These are phyloP conservation scores for Selenicereus undatus DNA, from an alignment of 148 eudicot species.

Conservation along the genomic window DNA sequence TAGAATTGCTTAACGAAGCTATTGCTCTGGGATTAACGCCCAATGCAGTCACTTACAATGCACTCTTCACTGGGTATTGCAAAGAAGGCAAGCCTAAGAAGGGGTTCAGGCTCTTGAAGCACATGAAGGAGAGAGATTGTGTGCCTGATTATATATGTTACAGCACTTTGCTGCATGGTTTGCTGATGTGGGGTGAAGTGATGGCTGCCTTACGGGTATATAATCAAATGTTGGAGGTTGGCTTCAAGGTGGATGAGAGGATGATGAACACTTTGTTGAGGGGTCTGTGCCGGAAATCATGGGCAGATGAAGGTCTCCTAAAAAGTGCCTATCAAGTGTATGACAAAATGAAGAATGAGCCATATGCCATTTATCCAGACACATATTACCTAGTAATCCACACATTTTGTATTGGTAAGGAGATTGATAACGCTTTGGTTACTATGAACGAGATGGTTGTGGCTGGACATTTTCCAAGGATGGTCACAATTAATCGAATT, in stretches of 20 bases:
- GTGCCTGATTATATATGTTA: slow-evolving; percentile 66
- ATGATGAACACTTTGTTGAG: slow-evolving; percentile 70
- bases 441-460: slow-evolving; percentile 44
- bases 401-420: slow-evolving; percentile 54
- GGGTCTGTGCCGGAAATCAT: slow-evolving; percentile 58
- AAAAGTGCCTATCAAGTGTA: slow-evolving; percentile 43
- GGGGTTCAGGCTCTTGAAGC: slow-evolving; percentile 52
- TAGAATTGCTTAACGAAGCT: slow-evolving; percentile 69
- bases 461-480: slow-evolving; percentile 52
- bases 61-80: slow-evolving; percentile 70
- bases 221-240: slow-evolving; percentile 46
- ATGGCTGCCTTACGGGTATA: slow-evolving; percentile 47
- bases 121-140: slow-evolving; percentile 60
- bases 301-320: slow-evolving; percentile 38
- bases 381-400: slow-evolving; percentile 54
- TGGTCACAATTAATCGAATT: slow-evolving; percentile 44
- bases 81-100: slow-evolving; percentile 82
- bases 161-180: slow-evolving; percentile 73
- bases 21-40: slow-evolving; percentile 54
- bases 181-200: slow-evolving; percentile 66
- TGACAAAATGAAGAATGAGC: slow-evolving; percentile 45
- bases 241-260: slow-evolving; percentile 66
- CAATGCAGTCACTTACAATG: slow-evolving; percentile 54
- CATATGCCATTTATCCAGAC: slow-evolving; percentile 29
- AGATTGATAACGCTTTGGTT: slow-evolving; percentile 43